Evolutionary conservation across 2,329 filamentous ascomycete species (phyloP).

Genomic region (Fonsecaea erecta): DNA sequence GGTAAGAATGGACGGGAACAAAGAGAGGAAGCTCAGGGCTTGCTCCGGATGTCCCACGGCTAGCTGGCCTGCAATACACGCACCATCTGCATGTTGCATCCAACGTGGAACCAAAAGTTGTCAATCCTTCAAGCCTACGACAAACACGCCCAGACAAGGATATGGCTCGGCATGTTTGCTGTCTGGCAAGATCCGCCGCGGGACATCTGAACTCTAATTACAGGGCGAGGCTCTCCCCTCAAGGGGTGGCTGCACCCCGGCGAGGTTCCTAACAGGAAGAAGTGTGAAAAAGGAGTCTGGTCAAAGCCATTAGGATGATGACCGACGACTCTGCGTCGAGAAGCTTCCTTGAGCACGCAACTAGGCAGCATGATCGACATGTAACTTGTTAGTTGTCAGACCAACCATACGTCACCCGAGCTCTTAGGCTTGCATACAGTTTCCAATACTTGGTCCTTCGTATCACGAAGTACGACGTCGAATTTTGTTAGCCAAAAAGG

Average conservation of each 20-base stretch:
- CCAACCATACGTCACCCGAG: too few species aligned
- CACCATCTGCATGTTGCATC: background rate
- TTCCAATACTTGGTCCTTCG: too few species aligned
- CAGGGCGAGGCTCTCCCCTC: conserved; percentile 10
- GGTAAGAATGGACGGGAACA: background rate
- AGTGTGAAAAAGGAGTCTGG: too few species aligned
- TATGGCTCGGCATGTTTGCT: conserved; percentile 25
- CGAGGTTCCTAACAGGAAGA: too few species aligned
- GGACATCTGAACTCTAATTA: background rate
- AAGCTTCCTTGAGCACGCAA: too few species aligned
- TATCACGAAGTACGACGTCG: too few species aligned
- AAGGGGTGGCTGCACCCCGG: conserved; percentile 13
- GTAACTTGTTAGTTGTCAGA: too few species aligned
- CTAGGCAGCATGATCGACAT: too few species aligned
- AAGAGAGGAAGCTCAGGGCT: background rate
- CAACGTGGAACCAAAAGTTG: background rate
- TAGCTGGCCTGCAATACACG: background rate
- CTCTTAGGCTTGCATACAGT: too few species aligned
- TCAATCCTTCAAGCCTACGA: background rate
- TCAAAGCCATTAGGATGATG: too few species aligned
- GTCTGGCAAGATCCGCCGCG: background rate
- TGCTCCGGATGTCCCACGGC: background rate
- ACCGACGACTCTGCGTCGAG: too few species aligned
- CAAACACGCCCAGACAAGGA: conserved; percentile 25
- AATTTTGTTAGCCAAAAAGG: too few species aligned